Evolutionary conservation across 129 eudicot genomes (phyloP).

Genomic region (Pittosporum tobira): DNA sequence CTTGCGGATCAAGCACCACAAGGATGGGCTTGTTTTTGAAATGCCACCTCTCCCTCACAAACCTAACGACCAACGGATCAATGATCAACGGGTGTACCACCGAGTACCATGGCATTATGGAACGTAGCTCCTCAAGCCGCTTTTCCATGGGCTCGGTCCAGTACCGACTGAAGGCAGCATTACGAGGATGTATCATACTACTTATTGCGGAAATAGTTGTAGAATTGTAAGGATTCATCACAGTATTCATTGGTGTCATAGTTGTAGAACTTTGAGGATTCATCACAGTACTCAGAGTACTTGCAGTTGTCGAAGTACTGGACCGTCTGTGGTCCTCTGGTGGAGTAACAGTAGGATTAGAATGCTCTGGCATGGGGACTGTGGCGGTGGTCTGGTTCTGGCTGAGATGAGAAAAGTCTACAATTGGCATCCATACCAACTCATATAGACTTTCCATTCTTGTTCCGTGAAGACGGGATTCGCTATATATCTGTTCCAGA

Average conservation of each 20-base stretch:
- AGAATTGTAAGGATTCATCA: no score
- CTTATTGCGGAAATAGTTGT: no score
- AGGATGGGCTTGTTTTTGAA: slow-evolving; percentile 52
- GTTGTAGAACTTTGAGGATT: slow-evolving; percentile 4
- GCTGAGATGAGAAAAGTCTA: slow-evolving; percentile 25
- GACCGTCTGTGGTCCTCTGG: neutral
- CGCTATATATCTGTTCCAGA: slow-evolving; percentile 49
- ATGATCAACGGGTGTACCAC: slow-evolving; percentile 51
- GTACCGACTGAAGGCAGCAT: neutral
- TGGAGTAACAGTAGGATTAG: neutral
- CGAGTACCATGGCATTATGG: slow-evolving; percentile 56
- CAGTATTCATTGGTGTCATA: no score
- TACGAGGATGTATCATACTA: no score
- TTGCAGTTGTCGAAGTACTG: neutral
- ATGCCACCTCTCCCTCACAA: slow-evolving; percentile 52
- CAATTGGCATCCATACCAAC: slow-evolving; percentile 58
- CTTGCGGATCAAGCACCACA: slow-evolving; percentile 59
- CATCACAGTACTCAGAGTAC: neutral
- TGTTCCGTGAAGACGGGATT: slow-evolving; percentile 36
- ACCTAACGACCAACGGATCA: slow-evolving; percentile 29
- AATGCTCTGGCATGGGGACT: neutral
- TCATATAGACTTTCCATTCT: slow-evolving; percentile 37
- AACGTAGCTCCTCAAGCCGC: slow-evolving; percentile 32
- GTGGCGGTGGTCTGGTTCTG: neutral
- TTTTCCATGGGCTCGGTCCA: slow-evolving; percentile 36